Conservation (phyloP, 257 asterid genomes). For the Plectranthus barbatus region DNA sequence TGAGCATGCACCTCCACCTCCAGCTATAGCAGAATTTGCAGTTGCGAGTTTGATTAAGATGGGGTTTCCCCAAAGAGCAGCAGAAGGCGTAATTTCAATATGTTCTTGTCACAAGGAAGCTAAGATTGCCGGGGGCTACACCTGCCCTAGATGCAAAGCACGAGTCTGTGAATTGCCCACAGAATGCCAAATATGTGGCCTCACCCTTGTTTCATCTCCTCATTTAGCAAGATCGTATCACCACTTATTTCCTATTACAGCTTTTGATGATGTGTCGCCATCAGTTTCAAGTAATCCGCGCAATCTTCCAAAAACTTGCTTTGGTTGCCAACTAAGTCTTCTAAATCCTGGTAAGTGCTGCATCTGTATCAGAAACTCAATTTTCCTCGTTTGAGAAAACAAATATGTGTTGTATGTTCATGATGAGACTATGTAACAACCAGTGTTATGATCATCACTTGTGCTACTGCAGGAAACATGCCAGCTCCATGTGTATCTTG, state of each 20-base stretch:
- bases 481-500: conserved; percentile 61
- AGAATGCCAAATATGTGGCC: conserved; percentile 80
- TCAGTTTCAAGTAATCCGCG: conserved; percentile 36
- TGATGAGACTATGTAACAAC: too few relatives aligned
- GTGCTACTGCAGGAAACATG: conserved; percentile 49
- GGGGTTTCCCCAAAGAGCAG: conserved; percentile 98
- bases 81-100: conserved; percentile 82
- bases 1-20: conserved; percentile 98
- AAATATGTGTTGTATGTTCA: neutral
- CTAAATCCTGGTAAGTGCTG: conserved; percentile 51
- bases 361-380: neutral
- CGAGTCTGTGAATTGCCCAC: conserved; percentile 92
- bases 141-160: conserved; percentile 97
- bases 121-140: conserved; percentile 90
- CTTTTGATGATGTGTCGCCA: conserved; percentile 71
- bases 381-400: neutral
- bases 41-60: conserved; percentile 84
- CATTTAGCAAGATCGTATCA: conserved; percentile 97
- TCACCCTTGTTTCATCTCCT: conserved; percentile 95
- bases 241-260: conserved; percentile 88
- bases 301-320: conserved; percentile 46
- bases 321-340: conserved; percentile 86
- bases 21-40: conserved; percentile 97
- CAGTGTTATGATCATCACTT: neutral
- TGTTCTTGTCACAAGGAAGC: conserved; percentile 95